Base-by-base conservation (phyloP, 352 stramenopile species). In the Pythium dissimile region DNA sequence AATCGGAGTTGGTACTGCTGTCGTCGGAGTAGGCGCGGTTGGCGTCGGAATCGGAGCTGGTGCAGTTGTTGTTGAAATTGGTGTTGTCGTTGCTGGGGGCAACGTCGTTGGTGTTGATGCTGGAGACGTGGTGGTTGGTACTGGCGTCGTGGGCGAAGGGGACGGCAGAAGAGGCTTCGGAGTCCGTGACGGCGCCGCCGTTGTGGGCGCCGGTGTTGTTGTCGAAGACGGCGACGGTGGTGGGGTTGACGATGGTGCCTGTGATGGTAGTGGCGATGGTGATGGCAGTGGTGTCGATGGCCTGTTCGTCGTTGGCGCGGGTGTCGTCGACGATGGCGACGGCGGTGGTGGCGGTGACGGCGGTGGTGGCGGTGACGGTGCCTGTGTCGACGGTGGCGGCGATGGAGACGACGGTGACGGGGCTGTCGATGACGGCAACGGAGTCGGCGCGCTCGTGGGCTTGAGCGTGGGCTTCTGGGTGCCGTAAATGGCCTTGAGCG, bases 401-500 rank as follows among this genome's bases (percentile, higher is more conserved):
- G 34, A 32, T 9, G 28, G 20, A 3, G 47, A 30, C 23, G 46
- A 15, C 20, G 28, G 16, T 8, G 47, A 39, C 16, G 53, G 43
- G 4, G 53, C 18, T 47, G 24, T 11, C 26, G 38, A 32, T 37
- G 21, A 13, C 9, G 21, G 16, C 15, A 26, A 9, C 26, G 50
- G 16, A 20, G 12, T 20, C 26, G 42, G 54, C 32, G 44, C 39
- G 5, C 20, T 30, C 34, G 42, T 45, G 35, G 55, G 42, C 55
- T 46, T 39, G 23, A 47, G 46, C 42, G 42, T 51, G 31, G 55
- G 35, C 20, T 59, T 47, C 21, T 57, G 46, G 0, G 45, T 51
- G 28, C 79, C 80, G 34, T 90, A 90, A 6, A 90, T 66, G 9
- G 58, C 59, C 30, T 83, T 78, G 9, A 90, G 78, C n/a, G 68